Conservation (phyloP, 2,329 filamentous ascomycete species). For the Apiospora pterosperma region DNA sequence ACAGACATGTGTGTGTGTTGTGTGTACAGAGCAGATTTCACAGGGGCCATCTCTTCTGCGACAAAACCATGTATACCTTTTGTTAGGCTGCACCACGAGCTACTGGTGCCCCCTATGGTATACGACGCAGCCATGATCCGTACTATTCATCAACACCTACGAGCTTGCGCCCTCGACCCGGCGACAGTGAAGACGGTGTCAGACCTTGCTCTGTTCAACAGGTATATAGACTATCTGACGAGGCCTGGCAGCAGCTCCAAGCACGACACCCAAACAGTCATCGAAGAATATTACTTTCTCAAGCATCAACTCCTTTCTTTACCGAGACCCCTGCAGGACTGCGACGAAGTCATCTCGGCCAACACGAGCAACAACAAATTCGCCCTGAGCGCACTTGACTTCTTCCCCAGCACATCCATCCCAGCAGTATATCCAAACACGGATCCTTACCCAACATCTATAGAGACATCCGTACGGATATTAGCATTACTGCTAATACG, state of each 20-base stretch:
- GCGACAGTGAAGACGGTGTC: conserved; percentile 20
- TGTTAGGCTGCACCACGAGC: conserved; percentile 18
- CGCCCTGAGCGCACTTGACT: background rate
- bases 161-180: conserved; percentile 17
- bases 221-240: background rate
- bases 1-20: too few relatives aligned
- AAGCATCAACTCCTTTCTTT: conserved; percentile 8
- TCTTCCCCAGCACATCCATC: background rate
- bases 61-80: conserved; percentile 30
- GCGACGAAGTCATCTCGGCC: background rate
- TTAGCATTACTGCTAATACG: conserved; percentile 8
- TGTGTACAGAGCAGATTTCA: conserved; percentile 29
- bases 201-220: conserved; percentile 22
- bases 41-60: conserved; percentile 29
- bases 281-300: conserved; percentile 11
- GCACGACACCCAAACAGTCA: conserved; percentile 1
- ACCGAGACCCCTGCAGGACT: conserved; percentile 4
- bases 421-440: background rate
- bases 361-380: background rate
- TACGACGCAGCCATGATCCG: conserved; percentile 8
- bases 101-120: conserved; percentile 11
- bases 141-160: conserved; percentile 18
- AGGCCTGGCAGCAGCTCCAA: background rate
- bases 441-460: conserved; percentile 4
- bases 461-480: conserved; percentile 10